Base-by-base conservation (phyloP, 2,329 filamentous ascomycete genomes). In the Bertia moriformis region DNA sequence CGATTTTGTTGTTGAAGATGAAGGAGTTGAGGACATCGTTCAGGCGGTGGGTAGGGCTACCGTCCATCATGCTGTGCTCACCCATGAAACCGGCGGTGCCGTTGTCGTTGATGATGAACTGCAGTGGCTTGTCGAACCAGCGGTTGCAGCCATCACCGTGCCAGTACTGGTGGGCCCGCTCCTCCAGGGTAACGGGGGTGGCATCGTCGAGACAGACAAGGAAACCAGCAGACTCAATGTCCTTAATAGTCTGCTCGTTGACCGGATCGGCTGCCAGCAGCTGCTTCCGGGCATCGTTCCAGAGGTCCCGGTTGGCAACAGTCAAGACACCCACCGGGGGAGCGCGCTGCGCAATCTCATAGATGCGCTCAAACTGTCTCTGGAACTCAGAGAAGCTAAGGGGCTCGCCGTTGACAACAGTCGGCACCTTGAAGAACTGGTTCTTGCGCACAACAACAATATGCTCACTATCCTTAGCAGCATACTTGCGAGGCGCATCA, bases 1-100 rank as follows among this genome's bases (percentile, higher is more conserved):
- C 65, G 44, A 58, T 54, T 50, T 61, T 63, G 43, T 60, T 61
- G 40, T 61, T 54, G 5, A 60, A 46, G 15, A 41, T 44, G 17
- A 39, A 20, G 10, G 38, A 40, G 10, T 39, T 38, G 29, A 35
- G 39, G 4, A 43, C 42, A 3, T 41, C 49, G 22, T 43, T 43
- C 10, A 35, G 10, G 15, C 32, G 32, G 32, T 35, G 32, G 32
- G 32, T 35, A 7, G 32, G 32, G 15, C 10, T 40, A 2, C 44
- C 46, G 37, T 52, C 51, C 18, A 53, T 41, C 42, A 45, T 45
- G 13, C 46, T 39, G 40, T 52, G 51, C 19, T 52, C 51, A 24
- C 40, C 41, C 20, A 50, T 44, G 18, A 39, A 43, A 5, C 41
- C 49, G 2, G 49, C 51, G 14, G 44, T 41, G 4, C 50, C 51